phyloP scores from a whole-genome alignment of 495 filamentous ascomycete genomes.

The Daldinia decipiens region DNA sequence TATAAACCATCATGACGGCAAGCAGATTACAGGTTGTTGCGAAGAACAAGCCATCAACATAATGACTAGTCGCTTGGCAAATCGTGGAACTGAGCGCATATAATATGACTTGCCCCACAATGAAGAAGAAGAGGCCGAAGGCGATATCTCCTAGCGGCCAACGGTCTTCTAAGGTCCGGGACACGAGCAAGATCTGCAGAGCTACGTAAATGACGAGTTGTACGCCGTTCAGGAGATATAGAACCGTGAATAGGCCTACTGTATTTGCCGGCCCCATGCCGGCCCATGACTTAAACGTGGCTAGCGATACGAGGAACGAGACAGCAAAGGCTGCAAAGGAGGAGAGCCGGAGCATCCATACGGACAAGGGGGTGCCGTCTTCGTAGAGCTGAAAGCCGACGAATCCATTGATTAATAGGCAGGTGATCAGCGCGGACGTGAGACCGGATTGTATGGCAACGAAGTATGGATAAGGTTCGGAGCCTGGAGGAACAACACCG shows the following conservation, averaged over 20 bases:
- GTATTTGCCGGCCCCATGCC: slow-evolving; percentile 87
- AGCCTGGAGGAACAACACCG: slow-evolving; percentile 87
- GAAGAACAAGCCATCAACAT: slow-evolving; percentile 94
- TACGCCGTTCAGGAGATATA: slow-evolving; percentile 91
- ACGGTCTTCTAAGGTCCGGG: slow-evolving; percentile 90
- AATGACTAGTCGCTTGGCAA: slow-evolving; percentile 88
- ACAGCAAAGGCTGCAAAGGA: slow-evolving; percentile 86
- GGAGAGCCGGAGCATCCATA: slow-evolving; percentile 87
- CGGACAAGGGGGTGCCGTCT: slow-evolving; percentile 93
- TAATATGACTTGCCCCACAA: slow-evolving; percentile 90
- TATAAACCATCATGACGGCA: slow-evolving; percentile 99
- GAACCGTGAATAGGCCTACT: slow-evolving; percentile 86
- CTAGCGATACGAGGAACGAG: slow-evolving; percentile 84
- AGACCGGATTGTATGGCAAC: slow-evolving; percentile 89
- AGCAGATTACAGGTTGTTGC: slow-evolving; percentile 93
- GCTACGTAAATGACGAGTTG: slow-evolving; percentile 85
- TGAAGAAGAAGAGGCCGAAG: slow-evolving; percentile 93
- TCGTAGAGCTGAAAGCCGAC: slow-evolving; percentile 99
- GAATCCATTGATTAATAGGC: slow-evolving; percentile 95
- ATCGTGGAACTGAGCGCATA: slow-evolving; percentile 89
- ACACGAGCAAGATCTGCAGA: slow-evolving; percentile 87
- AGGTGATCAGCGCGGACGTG: slow-evolving; percentile 86
- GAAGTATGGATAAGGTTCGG: slow-evolving; percentile 87
- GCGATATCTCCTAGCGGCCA: slow-evolving; percentile 94
- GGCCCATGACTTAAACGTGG: slow-evolving; percentile 93